Conservation (phyloP, 2,329 filamentous ascomycete genomes). For the Aspergillus novofumigatus region DNA sequence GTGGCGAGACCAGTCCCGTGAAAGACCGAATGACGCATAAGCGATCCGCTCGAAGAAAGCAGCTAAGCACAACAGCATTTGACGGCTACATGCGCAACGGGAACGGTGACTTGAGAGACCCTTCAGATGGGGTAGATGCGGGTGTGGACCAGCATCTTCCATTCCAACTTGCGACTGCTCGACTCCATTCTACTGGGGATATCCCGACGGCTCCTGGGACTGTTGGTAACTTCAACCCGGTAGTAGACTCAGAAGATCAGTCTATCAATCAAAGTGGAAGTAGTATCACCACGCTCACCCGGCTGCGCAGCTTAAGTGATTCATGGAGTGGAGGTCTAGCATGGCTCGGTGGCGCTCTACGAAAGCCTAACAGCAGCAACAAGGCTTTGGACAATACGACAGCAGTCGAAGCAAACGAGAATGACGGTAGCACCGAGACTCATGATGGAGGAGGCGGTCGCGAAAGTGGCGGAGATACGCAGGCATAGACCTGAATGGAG, state of each 20-base stretch:
- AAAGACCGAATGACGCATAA: slow-evolving; percentile 28
- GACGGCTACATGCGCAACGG: slow-evolving; percentile 16
- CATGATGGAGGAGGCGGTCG: not conserved
- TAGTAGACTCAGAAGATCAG: slow-evolving; percentile 14
- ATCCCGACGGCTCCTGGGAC: slow-evolving; percentile 16
- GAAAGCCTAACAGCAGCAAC: slow-evolving; percentile 12
- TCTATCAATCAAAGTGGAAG: slow-evolving; percentile 9
- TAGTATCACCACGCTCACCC: slow-evolving; percentile 16
- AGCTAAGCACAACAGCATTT: slow-evolving; percentile 22
- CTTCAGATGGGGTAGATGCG: slow-evolving; percentile 17
- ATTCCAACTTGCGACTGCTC: slow-evolving; percentile 20
- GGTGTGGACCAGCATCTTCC: slow-evolving; percentile 12
- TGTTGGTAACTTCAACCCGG: slow-evolving; percentile 20
- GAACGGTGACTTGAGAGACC: slow-evolving; percentile 15
- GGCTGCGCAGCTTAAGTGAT: slow-evolving; percentile 36
- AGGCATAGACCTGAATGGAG: slow-evolving; percentile 1
- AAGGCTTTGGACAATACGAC: not conserved
- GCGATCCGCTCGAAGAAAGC: slow-evolving; percentile 25
- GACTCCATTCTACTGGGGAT: slow-evolving; percentile 25
- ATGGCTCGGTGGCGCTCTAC: slow-evolving; percentile 33
- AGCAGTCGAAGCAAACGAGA: not conserved
- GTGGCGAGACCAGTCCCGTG: slow-evolving; percentile 46
- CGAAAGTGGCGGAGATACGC: slow-evolving; percentile 2
- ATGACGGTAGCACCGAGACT: not conserved
- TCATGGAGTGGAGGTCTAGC: slow-evolving; percentile 33